Percentiles rank a stretch among this genome's conserved stretches.
These are phyloP conservation scores for Boletales sp. DNA, from an alignment of 768 basidiomycete genomes.

Conservation along the genomic window DNA sequence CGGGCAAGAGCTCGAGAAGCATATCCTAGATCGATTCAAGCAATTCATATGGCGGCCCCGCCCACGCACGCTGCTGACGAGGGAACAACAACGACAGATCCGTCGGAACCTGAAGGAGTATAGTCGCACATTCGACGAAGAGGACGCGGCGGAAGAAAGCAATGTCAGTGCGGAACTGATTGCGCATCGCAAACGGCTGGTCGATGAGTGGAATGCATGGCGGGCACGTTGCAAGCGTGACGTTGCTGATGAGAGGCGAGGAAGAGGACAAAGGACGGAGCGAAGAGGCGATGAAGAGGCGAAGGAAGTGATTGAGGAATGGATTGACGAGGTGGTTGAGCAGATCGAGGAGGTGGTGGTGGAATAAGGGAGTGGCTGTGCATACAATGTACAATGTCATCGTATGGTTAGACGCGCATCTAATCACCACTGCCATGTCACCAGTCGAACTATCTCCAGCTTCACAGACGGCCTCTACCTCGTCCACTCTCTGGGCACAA, in stretches of 20 bases:
- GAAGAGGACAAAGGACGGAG: slow-evolving; percentile 33
- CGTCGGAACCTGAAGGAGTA: slow-evolving; percentile 89
- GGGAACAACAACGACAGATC: slow-evolving; percentile 83
- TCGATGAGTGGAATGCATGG: slow-evolving; percentile 99
- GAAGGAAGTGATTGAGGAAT: slow-evolving; percentile 90
- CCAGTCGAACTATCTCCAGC: slow-evolving; percentile 29
- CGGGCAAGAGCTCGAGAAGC: slow-evolving; percentile 90
- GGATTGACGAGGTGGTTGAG: slow-evolving; percentile 91
- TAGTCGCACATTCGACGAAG: slow-evolving; percentile 90
- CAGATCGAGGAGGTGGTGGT: slow-evolving; percentile 82
- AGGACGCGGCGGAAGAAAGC: slow-evolving; percentile 93
- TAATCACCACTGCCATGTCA: slow-evolving; percentile 25
- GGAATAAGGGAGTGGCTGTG: slow-evolving; percentile 39
- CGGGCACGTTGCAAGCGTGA: slow-evolving; percentile 67
- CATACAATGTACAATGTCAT: not conserved
- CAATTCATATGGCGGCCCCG: slow-evolving; percentile 98
- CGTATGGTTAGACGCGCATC: slow-evolving; percentile 4
- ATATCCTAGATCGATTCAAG: slow-evolving; percentile 92
- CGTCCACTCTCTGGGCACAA: slow-evolving; percentile 73
- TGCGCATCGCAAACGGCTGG: slow-evolving; percentile 82
- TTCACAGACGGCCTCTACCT: slow-evolving; percentile 32
- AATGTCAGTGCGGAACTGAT: slow-evolving; percentile 92
- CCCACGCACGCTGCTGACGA: slow-evolving; percentile 81
- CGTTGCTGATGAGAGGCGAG: slow-evolving; percentile 51
- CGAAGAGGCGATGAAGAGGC: slow-evolving; percentile 46